Base-by-base conservation (phyloP, 1,284 basidiomycete genomes). In the Tilletia indica region DNA sequence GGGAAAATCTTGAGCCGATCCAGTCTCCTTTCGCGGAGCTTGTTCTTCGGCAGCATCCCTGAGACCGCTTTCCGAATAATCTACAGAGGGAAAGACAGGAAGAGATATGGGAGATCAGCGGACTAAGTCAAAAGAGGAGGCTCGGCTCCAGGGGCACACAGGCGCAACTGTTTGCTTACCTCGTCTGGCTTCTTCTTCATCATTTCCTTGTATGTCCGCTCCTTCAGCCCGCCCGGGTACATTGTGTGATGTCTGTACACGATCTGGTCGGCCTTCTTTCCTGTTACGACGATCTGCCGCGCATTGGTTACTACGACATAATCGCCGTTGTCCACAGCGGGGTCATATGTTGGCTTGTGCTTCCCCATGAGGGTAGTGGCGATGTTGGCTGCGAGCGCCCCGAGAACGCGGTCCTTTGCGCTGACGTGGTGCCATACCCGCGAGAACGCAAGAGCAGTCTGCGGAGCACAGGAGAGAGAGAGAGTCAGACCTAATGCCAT, bases 291-390 rank as follows among this genome's bases (percentile, higher is more conserved):
- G 72, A 99, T 88, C 38, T 91, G 89, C 71, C 89, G 87, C 2
- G 94, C 92, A 83, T 99, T 92, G 25, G 94, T 97, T 9, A 99
- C 94, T 31, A 98, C 89, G 42, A 99, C 94, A 85, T 98, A 99
- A 89, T 99, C 97, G 42, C 97, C 82, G 0, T 74, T 70, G 63
- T 84, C 82, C 39, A 76, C 72, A 34, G 80, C 89, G 31, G 93
- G 93, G 86, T 98, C 93, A 80, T 93, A 98, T 68, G 97, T 93
- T 21, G 97, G 96, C 85, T 99, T 99, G 86, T 99, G 93, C 87
- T 99, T 99, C 84, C 97, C 97, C 95, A 98, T 98, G 70, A 99
- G 88, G 36, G 94, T 93, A 71, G 92, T 89, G 0, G 97, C 97
- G 82, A 99, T 97, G 63, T 93, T 90, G 80, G 93, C 91, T 5